phyloP scores from a whole-genome alignment of 2,329 filamentous ascomycete genomes.

The Alternaria panax region DNA sequence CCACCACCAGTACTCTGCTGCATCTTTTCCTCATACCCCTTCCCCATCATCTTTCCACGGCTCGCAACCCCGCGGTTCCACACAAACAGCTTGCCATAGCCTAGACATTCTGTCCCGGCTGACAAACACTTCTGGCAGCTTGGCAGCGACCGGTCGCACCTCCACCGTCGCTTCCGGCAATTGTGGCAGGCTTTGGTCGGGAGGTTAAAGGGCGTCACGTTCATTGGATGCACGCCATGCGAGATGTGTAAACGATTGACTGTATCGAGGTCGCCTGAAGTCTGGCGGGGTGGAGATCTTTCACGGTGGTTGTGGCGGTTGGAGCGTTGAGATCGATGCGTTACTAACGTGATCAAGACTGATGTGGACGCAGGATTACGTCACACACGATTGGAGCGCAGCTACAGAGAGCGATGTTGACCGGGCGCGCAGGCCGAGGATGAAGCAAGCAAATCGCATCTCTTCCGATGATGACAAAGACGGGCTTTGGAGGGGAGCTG shows the following conservation, averaged over 20 bases:
- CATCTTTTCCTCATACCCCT: conserved; percentile 54
- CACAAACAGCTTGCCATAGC: conserved; percentile 67
- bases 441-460: conserved; percentile 18
- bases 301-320: conserved; percentile 21
- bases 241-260: conserved; percentile 35
- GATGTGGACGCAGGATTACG: conserved; percentile 19
- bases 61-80: conserved; percentile 65
- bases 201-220: conserved; percentile 35
- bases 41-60: conserved; percentile 63
- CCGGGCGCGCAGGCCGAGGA: conserved; percentile 23
- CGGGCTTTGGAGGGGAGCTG: neutral
- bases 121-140: conserved; percentile 66
- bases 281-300: conserved; percentile 14
- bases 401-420: conserved; percentile 20
- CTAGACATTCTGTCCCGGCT: conserved; percentile 65
- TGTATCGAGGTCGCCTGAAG: conserved; percentile 22
- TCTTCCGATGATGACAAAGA: conserved; percentile 16
- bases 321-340: conserved; percentile 15
- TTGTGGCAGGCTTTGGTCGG: conserved; percentile 63
- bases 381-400: conserved; percentile 6
- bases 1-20: neutral
- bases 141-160: conserved; percentile 68
- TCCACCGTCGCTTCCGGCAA: conserved; percentile 66
- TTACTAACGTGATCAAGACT: conserved; percentile 21
- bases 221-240: conserved; percentile 47